phyloP scores from a whole-genome alignment of 148 eudicot genomes.

The Cornus kousa region DNA sequence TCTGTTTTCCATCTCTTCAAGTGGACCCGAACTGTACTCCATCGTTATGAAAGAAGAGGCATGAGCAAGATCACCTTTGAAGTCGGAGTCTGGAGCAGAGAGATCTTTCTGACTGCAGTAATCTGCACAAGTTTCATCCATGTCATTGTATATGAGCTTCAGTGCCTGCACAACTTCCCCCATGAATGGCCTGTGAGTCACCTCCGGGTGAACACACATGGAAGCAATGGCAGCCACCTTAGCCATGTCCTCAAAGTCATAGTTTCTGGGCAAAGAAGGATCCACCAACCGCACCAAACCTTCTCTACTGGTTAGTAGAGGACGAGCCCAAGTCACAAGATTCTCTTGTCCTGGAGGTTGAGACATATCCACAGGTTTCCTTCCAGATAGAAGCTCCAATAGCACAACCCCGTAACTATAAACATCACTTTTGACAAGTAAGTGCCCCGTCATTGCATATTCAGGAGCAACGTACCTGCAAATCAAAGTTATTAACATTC shows the following conservation, averaged over 20 bases:
- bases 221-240: slow-evolving; percentile 92
- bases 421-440: slow-evolving; percentile 93
- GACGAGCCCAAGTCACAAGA: slow-evolving; percentile 91
- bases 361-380: slow-evolving; percentile 86
- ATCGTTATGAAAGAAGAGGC: slow-evolving; percentile 69
- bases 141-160: slow-evolving; percentile 76
- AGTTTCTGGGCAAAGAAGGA: slow-evolving; percentile 50
- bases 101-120: slow-evolving; percentile 59
- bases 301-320: slow-evolving; percentile 69
- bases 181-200: slow-evolving; percentile 89
- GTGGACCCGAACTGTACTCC: slow-evolving; percentile 82
- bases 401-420: slow-evolving; percentile 95
- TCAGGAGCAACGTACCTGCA: slow-evolving; percentile 96
- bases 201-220: slow-evolving; percentile 94
- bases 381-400: slow-evolving; percentile 80
- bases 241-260: slow-evolving; percentile 68
- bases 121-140: slow-evolving; percentile 61
- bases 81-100: slow-evolving; percentile 58
- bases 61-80: slow-evolving; percentile 56
- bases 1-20: slow-evolving; percentile 56
- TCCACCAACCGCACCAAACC: slow-evolving; percentile 75
- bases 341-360: slow-evolving; percentile 87
- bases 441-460: slow-evolving; percentile 99
- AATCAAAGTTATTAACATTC: background rate
- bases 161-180: slow-evolving; percentile 99